Conservation (phyloP, 2,329 filamentous ascomycete species). For the Fusarium illudens region DNA sequence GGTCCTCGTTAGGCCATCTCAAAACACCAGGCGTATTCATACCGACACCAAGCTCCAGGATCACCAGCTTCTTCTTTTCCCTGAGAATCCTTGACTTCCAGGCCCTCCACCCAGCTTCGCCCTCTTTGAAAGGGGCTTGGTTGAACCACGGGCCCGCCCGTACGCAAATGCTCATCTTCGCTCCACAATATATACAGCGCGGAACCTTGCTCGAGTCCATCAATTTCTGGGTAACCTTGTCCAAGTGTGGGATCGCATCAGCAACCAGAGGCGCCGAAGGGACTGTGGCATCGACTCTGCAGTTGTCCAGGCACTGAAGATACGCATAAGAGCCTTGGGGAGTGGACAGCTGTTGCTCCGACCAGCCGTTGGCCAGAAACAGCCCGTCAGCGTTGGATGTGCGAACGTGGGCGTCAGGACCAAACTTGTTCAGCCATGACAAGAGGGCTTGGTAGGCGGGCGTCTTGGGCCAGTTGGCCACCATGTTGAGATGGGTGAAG, state of each 20-base stretch:
- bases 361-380: not conserved
- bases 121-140: slow-evolving; percentile 13
- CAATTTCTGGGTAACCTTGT: slow-evolving; percentile 23
- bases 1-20: slow-evolving; percentile 37
- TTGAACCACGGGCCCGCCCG: slow-evolving; percentile 36
- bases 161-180: slow-evolving; percentile 36
- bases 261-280: slow-evolving; percentile 20
- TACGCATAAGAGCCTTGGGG: not conserved
- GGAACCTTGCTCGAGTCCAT: slow-evolving; percentile 27
- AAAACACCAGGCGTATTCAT: slow-evolving; percentile 39
- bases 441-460: slow-evolving; percentile 24
- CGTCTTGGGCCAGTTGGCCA: slow-evolving; percentile 27
- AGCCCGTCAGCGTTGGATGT: slow-evolving; percentile 1
- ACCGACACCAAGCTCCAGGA: slow-evolving; percentile 34
- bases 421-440: slow-evolving; percentile 8
- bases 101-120: slow-evolving; percentile 19
- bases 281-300: slow-evolving; percentile 13
- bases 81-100: slow-evolving; percentile 3
- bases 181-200: slow-evolving; percentile 22
- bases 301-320: slow-evolving; percentile 36
- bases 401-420: slow-evolving; percentile 26
- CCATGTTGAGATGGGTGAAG: slow-evolving; percentile 39
- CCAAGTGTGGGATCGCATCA: slow-evolving; percentile 4
- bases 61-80: slow-evolving; percentile 29
- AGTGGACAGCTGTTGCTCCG: not conserved